Evolutionary conservation across 1,284 basidiomycete genomes (phyloP), one percentile per base, ranked within the genome.

Genomic region (Fomitopsis betulina): DNA sequence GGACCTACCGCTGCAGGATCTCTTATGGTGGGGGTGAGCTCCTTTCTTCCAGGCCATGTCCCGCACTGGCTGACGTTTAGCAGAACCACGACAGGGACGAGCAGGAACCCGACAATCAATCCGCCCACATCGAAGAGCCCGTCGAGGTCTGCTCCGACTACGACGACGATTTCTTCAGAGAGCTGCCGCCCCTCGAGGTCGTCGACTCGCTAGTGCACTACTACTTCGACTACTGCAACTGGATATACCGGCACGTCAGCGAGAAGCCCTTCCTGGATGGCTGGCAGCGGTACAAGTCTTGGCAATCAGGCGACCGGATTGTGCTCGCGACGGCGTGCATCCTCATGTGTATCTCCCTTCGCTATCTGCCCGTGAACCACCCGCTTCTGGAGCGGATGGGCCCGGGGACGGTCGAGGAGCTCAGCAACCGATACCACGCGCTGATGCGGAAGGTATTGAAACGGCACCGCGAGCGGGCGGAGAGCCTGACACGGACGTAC

Each of bases 201-300:
- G 85, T 90, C 64, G 90, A 92, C 67, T 81, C 79, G 32, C 82
- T 92, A 54, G 78, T 92, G 66, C 73, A 74, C 54, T 87, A 85
- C 71, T 92, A 92, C 72, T 91, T 91, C 64, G 86, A 89, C 64
- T 89, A 88, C 67, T 91, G 89, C 78, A 91, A 88, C 70, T 92
- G 89, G 90, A 83, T 91, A 56, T 89, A 91, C 70, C 82, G 87
- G 38, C 85, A 89, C 68, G 80, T 92, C 59, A 86, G 90, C 70
- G 79, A 85, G 57, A 58, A 72, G 2, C 73, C 83, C 5, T 88
- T 92, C 67, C 72, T 74, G 13, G 71, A 77, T 13, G 82, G 84
- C 23, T 93, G 89, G 90, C 76, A 79, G 32, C 81, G 83, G 27
- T 92, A 86, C 77, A 91, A 89, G 70, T 77, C 72, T 15, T 86